phyloP scores from a whole-genome alignment of 2,329 filamentous ascomycete genomes.

The Neoscytalidium dimidiatum region DNA sequence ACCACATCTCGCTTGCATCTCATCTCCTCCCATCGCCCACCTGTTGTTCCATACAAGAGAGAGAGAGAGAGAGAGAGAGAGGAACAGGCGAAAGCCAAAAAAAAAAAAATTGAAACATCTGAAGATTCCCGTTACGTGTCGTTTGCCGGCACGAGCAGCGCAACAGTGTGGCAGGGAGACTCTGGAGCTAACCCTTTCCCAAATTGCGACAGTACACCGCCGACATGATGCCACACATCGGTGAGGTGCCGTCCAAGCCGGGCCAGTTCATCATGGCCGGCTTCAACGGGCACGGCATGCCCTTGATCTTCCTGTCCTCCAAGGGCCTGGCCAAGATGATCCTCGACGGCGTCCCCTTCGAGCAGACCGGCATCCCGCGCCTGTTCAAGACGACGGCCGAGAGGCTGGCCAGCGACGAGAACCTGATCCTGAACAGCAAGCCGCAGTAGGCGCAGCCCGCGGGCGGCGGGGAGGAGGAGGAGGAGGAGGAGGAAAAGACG shows the following conservation, averaged over 20 bases:
- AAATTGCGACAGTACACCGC: conserved; percentile 45
- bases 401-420: conserved; percentile 25
- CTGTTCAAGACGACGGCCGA: conserved; percentile 38
- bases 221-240: conserved; percentile 48
- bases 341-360: conserved; percentile 30
- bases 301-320: conserved; percentile 44
- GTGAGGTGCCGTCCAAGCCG: conserved; percentile 42
- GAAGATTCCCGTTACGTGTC: background rate
- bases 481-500: background rate
- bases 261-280: conserved; percentile 51
- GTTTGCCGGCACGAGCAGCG: too few relatives aligned
- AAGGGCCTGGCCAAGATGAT: conserved; percentile 48
- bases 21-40: conserved; percentile 24
- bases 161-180: too few relatives aligned
- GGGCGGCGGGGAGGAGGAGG: too few relatives aligned
- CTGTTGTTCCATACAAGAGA: too few relatives aligned
- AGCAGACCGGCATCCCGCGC: conserved; percentile 40
- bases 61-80: too few relatives aligned
- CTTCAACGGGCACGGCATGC: conserved; percentile 57
- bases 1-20: background rate
- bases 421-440: conserved; percentile 9
- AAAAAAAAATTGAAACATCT: too few relatives aligned
- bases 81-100: too few relatives aligned
- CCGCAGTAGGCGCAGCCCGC: conserved; percentile 7
- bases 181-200: too few relatives aligned